Base-by-base conservation (phyloP, 2,329 filamentous ascomycete genomes). In the Nemania sp. region DNA sequence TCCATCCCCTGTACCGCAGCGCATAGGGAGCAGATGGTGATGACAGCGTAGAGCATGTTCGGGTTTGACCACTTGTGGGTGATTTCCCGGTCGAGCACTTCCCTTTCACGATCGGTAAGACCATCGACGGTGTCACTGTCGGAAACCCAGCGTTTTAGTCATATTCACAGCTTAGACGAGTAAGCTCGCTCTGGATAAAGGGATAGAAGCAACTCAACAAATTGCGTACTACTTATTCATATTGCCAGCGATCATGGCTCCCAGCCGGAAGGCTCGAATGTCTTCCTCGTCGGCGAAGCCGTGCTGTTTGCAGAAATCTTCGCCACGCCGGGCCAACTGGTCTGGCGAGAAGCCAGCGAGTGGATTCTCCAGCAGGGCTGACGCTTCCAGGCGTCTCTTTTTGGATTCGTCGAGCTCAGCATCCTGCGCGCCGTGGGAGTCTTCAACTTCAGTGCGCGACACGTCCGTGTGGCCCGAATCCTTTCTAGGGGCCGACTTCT, bases 1-100 rank as follows among this genome's bases (percentile, higher is more conserved):
- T 90, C 86, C 85, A 89, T 88, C 67, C 87, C 88, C 69, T 90
- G 88, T 0, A 90, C 88, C 21, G 87, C 87, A 15, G 88, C 88
- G 25, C 66, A 70, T 2, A 71, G 65, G 3, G 65, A 74, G 71
- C 66, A 74, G 75, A 79, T 78, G 13, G 87, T 70, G 64, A 91
- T 85, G 7, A 90, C 81, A 53, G 86, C 79, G 72, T 90, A 90
- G 50, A 91, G 79, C 71, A 84, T 82, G 64, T 72, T 78, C 0
- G 89, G 88, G 67, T 92, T 89, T 5, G 81, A 83, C 89, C 89
- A 92, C 62, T 85, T 87, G 69, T 90, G 81, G 1, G 81, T 83
- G 42, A 83, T 80, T 70, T 92, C 89, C 17, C 81, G 79, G 11
- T 81, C 77, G 40, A 92, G 74, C 5, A 84, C 77, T 2, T 79